A percentile compares a stretch with the other conserved stretches of the same genome.
Conservation (phyloP, 2,329 filamentous ascomycete genomes). For the Trichoderma sp. region DNA sequence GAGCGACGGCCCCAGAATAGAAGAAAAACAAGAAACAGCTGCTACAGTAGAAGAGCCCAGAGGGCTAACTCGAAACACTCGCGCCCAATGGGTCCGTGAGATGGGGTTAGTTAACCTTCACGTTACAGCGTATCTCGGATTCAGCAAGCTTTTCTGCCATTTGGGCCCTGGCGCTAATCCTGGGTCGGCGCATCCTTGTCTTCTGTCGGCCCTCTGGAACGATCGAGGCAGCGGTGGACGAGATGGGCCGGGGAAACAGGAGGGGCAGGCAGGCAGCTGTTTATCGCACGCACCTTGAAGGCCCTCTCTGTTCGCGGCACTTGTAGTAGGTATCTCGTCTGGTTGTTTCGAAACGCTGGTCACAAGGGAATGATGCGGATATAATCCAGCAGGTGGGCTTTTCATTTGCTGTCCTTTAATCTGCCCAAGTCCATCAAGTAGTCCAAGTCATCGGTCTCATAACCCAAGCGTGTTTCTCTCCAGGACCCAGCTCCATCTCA, state of each 20-base stretch:
- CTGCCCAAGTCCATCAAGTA: neutral
- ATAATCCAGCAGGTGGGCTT: neutral
- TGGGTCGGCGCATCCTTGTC: neutral
- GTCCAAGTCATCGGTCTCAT: neutral
- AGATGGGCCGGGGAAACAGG: neutral
- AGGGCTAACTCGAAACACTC: neutral
- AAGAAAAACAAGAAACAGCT: neutral
- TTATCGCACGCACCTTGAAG: neutral
- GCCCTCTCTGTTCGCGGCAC: neutral
- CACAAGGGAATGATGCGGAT: neutral
- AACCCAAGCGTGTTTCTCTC: neutral
- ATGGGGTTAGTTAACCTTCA: too few relatives aligned
- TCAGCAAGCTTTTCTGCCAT: neutral
- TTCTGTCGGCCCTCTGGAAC: neutral
- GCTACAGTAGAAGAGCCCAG: neutral
- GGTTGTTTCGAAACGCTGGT: neutral
- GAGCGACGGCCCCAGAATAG: neutral
- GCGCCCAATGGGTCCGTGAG: neutral
- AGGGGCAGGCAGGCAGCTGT: neutral
- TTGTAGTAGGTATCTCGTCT: neutral
- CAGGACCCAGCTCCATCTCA: neutral
- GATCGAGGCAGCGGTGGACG: slow-evolving; percentile 25
- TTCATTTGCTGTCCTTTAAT: neutral
- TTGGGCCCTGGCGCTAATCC: slow-evolving; percentile 15
- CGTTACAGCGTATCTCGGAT: neutral